phyloP scores from a whole-genome alignment of 768 basidiomycete species.

The Phallus indusiatus region DNA sequence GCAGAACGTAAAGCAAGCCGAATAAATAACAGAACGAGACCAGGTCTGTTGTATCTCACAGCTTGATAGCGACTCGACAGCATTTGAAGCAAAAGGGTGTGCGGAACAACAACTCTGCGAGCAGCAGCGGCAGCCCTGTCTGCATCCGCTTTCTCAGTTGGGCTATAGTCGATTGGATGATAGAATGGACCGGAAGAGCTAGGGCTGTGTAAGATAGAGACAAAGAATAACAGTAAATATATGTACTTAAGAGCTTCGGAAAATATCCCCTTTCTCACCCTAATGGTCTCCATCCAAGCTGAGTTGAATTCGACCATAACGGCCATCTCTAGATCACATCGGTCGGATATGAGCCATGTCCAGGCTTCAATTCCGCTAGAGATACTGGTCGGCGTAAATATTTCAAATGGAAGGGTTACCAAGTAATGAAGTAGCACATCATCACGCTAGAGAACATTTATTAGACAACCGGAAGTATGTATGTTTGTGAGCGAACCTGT shows the following conservation, averaged over 20 bases:
- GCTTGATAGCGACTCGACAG: constrained; percentile 89
- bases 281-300: constrained; percentile 81
- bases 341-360: constrained; percentile 91
- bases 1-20: constrained; percentile 79
- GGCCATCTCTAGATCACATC: constrained; percentile 70
- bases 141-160: constrained; percentile 78
- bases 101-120: constrained; percentile 69
- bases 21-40: constrained; percentile 78
- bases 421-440: constrained; percentile 79
- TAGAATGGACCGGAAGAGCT: constrained; percentile 88
- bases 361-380: constrained; percentile 87
- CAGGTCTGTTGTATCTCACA: constrained; percentile 77
- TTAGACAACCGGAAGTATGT: not conserved
- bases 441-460: constrained; percentile 48
- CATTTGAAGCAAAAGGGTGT: constrained; percentile 77
- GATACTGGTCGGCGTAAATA: constrained; percentile 79
- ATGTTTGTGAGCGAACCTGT: constrained; percentile 38
- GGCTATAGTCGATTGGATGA: constrained; percentile 77
- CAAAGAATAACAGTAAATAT: not conserved
- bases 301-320: constrained; percentile 79
- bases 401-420: constrained; percentile 80
- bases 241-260: constrained; percentile 71
- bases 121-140: constrained; percentile 65
- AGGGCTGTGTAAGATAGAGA: constrained; percentile 9
- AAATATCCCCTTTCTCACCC: constrained; percentile 73